These are phyloP conservation scores for Vigna angularis DNA, from an alignment of 306 rosid genomes.

Conservation along the genomic window DNA sequence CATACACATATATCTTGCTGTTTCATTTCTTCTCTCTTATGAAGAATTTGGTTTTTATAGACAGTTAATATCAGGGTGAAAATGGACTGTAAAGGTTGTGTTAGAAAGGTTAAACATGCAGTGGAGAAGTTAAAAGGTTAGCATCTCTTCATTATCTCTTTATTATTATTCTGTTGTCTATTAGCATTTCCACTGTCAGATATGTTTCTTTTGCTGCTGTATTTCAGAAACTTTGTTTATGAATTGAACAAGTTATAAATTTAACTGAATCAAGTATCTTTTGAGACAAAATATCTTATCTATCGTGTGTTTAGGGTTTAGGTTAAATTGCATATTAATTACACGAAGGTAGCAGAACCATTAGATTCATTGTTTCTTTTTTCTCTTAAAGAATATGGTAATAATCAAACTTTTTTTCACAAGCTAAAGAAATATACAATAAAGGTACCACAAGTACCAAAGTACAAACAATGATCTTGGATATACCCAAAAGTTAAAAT, in stretches of 20 bases:
- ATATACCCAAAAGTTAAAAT: too few species aligned
- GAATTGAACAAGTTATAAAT: not conserved
- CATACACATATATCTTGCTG: not conserved
- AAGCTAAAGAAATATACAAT: too few species aligned
- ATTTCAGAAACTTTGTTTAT: not conserved
- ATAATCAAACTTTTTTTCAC: not conserved
- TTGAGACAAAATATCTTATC: not conserved
- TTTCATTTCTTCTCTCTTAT: not conserved
- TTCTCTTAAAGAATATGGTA: not conserved
- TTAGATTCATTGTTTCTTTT: too few species aligned
- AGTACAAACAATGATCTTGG: too few species aligned
- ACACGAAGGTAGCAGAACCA: too few species aligned
- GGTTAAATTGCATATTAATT: too few species aligned
- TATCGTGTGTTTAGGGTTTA: too few species aligned
- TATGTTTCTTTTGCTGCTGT: not conserved
- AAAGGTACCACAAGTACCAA: too few species aligned
- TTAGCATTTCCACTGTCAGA: not conserved
- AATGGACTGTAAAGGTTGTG: slow-evolving; percentile 95
- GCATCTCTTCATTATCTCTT: slow-evolving; percentile 13
- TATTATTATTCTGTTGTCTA: not conserved
- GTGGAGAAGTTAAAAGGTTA: slow-evolving; percentile 69
- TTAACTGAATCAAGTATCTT: not conserved
- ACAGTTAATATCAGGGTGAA: slow-evolving; percentile 81
- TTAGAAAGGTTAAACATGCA: slow-evolving; percentile 60
- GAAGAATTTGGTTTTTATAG: slow-evolving; percentile 46